Evolutionary conservation across 768 basidiomycete species (phyloP).

Genomic region (Steccherinum ochraceum): DNA sequence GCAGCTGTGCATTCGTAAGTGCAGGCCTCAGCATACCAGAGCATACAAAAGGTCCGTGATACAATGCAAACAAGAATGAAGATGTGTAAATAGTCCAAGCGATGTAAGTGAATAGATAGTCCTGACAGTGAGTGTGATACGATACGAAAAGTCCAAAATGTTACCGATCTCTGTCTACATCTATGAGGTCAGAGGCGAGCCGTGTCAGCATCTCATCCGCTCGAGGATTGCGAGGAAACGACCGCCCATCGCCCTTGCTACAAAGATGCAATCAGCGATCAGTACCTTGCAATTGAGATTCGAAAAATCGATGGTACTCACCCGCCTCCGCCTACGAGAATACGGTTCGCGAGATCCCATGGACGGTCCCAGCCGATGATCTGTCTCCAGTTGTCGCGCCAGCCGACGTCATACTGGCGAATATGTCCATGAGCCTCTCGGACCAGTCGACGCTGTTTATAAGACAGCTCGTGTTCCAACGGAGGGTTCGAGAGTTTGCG

Average conservation of each 20-base stretch:
- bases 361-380: slow-evolving; percentile 54
- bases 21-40: no score
- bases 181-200: slow-evolving; percentile 56
- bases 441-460: slow-evolving; percentile 57
- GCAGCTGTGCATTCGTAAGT: no score
- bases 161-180: slow-evolving; percentile 44
- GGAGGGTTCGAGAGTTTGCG: slow-evolving; percentile 61
- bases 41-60: not conserved
- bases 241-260: slow-evolving; percentile 57
- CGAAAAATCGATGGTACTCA: slow-evolving; percentile 33
- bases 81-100: not conserved
- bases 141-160: slow-evolving; percentile 1
- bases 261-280: no score
- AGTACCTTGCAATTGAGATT: not conserved
- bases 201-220: slow-evolving; percentile 61
- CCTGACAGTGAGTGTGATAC: no score
- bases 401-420: slow-evolving; percentile 68
- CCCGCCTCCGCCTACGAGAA: slow-evolving; percentile 61
- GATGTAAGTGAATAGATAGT: not conserved
- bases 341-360: slow-evolving; percentile 45
- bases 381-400: slow-evolving; percentile 63
- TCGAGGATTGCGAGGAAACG: slow-evolving; percentile 62
- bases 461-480: slow-evolving; percentile 64
- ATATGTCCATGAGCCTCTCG: slow-evolving; percentile 55
- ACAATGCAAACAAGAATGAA: no score